Evolutionary conservation across 805 yeast genomes (phyloP), one percentile per base, ranked within the genome.

Genomic region (Lipomyces mesembrius): DNA sequence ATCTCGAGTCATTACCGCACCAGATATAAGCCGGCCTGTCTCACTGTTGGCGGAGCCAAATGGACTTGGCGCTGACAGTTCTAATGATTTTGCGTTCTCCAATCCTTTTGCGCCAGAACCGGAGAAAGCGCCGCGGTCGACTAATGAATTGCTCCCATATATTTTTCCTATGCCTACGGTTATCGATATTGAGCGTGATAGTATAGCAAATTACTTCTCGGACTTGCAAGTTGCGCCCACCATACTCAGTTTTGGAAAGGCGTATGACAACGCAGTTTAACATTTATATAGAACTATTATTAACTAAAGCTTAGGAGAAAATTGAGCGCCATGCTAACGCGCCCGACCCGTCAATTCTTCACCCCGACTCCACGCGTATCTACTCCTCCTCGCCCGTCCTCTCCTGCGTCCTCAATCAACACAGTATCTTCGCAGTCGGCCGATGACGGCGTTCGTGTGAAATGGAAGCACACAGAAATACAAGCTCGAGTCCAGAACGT

Each of bases 261-360:
- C 68, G 64, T 61, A 59, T 25, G 68, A 57, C 22, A 53, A 2
- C 5, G 17, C 9, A 51, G 7, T 49, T 22, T 3, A 14, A 14
- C n/a, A 11, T 58, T 2, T 12, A 20, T 25, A 52, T 32, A 9
- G 25, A 14, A 49, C 22, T 35, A 12, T 14, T 22, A 27, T 27
- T 27, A 8, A 29, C 27, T 52, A 43, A 52, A 25, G 3, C 57
- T 7, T 53, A 65, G 68, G 20, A 59, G 75, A 32, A 73, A 71
- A 57, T 66, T 68, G 25, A 65, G 58, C 62, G 69, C 64, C 59
- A 66, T 63, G 59, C 52, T 74, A 29, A 63, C 69, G 3, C 71
- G 73, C 7, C 74, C 76, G 2, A 70, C 71, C 9, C 66, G 77
- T 6, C 77, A 74, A 57, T 74, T 74, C 53, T 61, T 70, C 57